Evolutionary conservation across 208 protist genomes (phyloP), one percentile per base, ranked within the genome.

Genomic region (Acanthamoeba triangularis): DNA sequence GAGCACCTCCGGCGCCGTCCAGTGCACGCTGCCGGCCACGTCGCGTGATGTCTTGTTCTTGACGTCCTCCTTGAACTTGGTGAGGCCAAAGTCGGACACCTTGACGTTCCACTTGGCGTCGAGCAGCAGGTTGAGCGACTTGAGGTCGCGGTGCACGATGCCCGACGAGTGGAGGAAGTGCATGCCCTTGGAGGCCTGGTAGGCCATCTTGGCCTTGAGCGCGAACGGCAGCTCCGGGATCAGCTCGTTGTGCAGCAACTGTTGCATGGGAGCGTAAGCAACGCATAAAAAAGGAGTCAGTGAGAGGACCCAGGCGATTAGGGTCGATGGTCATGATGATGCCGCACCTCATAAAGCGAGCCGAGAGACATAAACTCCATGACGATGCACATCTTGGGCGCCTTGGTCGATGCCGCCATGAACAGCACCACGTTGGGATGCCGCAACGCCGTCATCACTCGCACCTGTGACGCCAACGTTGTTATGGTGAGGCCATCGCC

Each of bases 391-490:
- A 94, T 94, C 52, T 94, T 78, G 28, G 52, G 52, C n/a, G 63
- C n/a, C 25, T 78, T 94, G 35, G 91, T 80, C n/a, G 67, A 97
- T 7, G 92, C 96, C 20, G 95, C 96, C 74, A 97, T 97, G 74
- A 97, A 97, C 11, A 97, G 88, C 14, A 96, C 95, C 30, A 97
- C 74, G 91, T 97, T 97, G n/a, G 96, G 96, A 52, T 97, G 96
- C 10, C 90, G 47, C 37, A 97, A 49, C 59, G 96, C 33, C 11
- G 74, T 96, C 74, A 97, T 94, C 41, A 97, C 96, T 0, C 76
- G 93, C 28, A 97, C 95, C 80, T 97, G 44, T 23, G 13, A 63
- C 7, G 33, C 61, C 16, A 69, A 28, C 13, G 47, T 25, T 3
- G 35, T 35, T 20, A 47, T 20, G 5, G 7, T 52, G 41, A 85